Conservation (phyloP, 1,139 yeast species). For the Candida pseudoviswanathii region DNA sequence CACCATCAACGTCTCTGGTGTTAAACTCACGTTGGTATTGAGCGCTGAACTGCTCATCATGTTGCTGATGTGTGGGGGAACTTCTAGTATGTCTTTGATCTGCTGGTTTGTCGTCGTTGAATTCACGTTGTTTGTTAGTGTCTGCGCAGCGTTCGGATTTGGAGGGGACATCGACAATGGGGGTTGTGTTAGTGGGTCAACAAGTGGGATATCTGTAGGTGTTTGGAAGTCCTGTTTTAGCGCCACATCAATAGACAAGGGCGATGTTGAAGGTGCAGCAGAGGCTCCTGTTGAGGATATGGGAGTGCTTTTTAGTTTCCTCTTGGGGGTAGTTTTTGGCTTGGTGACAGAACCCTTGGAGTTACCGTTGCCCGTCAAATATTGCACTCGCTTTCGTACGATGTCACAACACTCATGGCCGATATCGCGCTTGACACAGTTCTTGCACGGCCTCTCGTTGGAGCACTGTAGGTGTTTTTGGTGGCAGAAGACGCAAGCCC, state of each 20-base stretch:
- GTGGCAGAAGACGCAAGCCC: slow-evolving; percentile 75
- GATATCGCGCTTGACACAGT: slow-evolving; percentile 64
- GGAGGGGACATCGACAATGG: slow-evolving; percentile 1
- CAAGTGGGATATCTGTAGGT: neutral
- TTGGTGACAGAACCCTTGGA: neutral
- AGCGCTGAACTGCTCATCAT: neutral
- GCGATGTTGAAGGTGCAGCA: neutral
- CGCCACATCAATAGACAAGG: neutral
- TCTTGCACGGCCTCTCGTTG: slow-evolving; percentile 64
- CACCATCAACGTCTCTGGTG: slow-evolving; percentile 5
- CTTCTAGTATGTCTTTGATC: slow-evolving; percentile 10
- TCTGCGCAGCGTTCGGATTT: neutral
- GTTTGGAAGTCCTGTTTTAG: neutral
- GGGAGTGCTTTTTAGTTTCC: slow-evolving; percentile 7
- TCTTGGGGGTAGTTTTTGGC: slow-evolving; percentile 6
- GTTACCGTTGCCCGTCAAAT: slow-evolving; percentile 22
- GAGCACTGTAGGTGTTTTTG: slow-evolving; percentile 70
- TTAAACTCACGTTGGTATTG: slow-evolving; percentile 1
- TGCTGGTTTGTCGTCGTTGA: neutral
- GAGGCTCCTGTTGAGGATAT: neutral
- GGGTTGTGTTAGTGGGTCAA: neutral
- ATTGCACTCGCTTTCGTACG: slow-evolving; percentile 57
- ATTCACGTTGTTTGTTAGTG: neutral
- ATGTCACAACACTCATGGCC: slow-evolving; percentile 59
- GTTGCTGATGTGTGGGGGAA: slow-evolving; percentile 8